Percentiles rank a stretch among this genome's conserved stretches.
These are phyloP conservation scores for Geotrichum restrictum DNA, from an alignment of 1,139 yeast species.

Conservation along the genomic window DNA sequence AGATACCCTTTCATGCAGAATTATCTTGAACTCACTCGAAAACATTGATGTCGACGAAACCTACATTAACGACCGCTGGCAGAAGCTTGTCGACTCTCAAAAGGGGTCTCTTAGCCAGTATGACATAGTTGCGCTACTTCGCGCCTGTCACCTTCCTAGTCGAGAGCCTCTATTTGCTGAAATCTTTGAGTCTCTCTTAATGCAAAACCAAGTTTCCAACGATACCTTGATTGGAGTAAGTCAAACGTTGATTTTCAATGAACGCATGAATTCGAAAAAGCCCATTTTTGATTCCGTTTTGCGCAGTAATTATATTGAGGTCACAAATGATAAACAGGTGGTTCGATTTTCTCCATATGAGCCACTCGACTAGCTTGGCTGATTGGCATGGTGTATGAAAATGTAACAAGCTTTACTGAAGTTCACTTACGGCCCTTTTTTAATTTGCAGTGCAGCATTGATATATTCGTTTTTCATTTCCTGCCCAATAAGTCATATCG, in stretches of 20 bases:
- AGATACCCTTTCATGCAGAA: constrained; percentile 71
- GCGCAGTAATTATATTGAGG: constrained; percentile 10
- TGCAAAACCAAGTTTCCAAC: constrained; percentile 25
- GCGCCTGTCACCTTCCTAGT: constrained; percentile 30
- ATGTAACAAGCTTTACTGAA: neutral
- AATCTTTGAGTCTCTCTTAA: constrained; percentile 15
- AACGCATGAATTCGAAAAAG: constrained; percentile 7
- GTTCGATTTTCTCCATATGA: neutral
- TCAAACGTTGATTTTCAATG: constrained; percentile 10
- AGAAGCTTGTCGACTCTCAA: constrained; percentile 18
- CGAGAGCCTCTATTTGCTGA: constrained; percentile 18
- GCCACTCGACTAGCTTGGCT: neutral
- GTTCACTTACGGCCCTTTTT: neutral
- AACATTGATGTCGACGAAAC: constrained; percentile 52
- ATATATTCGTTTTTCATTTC: neutral
- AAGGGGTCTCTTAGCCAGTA: constrained; percentile 63
- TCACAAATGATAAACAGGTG: neutral
- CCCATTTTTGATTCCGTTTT: constrained; percentile 7
- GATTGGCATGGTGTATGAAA: neutral
- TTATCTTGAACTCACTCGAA: constrained; percentile 71
- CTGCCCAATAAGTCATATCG: no score
- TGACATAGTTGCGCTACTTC: constrained; percentile 73
- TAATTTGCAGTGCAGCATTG: neutral
- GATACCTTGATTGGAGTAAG: constrained; percentile 10
- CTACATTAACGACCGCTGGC: constrained; percentile 45